These are phyloP conservation scores for Pythium coloratum DNA, from an alignment of 352 stramenopile genomes.

Conservation along the genomic window DNA sequence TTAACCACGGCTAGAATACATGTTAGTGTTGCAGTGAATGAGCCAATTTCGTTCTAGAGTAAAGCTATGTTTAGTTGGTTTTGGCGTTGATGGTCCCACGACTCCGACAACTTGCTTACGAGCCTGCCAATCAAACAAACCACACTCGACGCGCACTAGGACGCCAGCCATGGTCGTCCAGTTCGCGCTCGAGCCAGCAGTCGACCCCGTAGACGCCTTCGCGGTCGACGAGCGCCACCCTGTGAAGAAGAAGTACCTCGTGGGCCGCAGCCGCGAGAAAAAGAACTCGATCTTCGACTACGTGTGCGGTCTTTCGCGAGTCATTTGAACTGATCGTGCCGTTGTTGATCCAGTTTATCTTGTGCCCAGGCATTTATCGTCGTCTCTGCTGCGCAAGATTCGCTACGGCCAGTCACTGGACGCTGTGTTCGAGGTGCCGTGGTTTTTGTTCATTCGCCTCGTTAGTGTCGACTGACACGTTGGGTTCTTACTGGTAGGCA, in stretches of 20 bases:
- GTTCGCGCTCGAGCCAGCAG: conserved; percentile 9
- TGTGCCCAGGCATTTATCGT: conserved; percentile 47
- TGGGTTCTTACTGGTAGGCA: conserved; percentile 1
- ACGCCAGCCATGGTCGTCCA: conserved; percentile 20
- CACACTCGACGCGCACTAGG: neutral
- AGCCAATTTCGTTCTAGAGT: neutral
- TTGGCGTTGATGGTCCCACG: neutral
- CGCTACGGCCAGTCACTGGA: conserved; percentile 56
- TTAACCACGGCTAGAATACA: conserved; percentile 46
- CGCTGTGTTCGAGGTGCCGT: conserved; percentile 29
- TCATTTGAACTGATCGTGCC: neutral
- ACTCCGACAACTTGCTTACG: neutral
- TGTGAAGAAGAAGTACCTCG: conserved; percentile 35
- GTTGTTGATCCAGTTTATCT: neutral
- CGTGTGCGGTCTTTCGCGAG: conserved; percentile 43
- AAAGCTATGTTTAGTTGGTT: neutral
- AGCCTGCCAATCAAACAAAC: neutral
- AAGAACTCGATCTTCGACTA: conserved; percentile 66
- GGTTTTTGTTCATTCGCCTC: neutral
- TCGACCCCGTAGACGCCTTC: neutral
- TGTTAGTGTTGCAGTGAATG: neutral
- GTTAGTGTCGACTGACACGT: neutral
- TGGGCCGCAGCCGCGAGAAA: conserved; percentile 24
- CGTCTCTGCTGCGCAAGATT: conserved; percentile 55
- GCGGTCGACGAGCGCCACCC: conserved; percentile 15